Base-by-base conservation (phyloP, 495 filamentous ascomycete species). In the Lasiosphaeria miniovina region DNA sequence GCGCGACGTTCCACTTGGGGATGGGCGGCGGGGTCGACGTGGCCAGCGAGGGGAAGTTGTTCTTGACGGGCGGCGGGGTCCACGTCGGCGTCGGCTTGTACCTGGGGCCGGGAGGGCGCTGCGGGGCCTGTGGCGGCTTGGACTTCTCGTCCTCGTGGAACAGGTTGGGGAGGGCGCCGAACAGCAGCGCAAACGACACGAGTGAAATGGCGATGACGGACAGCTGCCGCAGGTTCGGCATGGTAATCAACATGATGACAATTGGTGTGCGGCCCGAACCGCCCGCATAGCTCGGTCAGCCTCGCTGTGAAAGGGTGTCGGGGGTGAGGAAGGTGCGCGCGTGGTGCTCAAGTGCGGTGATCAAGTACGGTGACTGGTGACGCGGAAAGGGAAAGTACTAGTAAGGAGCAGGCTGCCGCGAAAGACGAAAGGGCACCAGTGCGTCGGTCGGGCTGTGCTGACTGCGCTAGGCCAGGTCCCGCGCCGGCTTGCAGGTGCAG, bases 1-100 rank as follows among this genome's bases (percentile, higher is more conserved):
- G 61, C 0, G 77, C 70, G 12, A 66, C 52, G 46, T 80, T 80
- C 66, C 75, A 78, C 36, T 62, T 15, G 35, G 79, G 75, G 43
- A 82, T 71, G 0, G 75, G 72, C n/a, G 77, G 79, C 10, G 75
- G 69, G 38, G 52, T 48, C 36, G 71, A 70, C 7, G 66, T 65
- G 9, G 68, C 66, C 7, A 76, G 64, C 3, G 70, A 63, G 15
- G 74, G 74, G 57, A 76, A 77, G 32, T 73, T 73, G 49, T 77
- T 74, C 52, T 41, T 52, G 53, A 76, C 55, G 8, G 71, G 70
- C 11, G 73, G 73, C 1, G 72, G 73, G 6, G 55, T 61, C 54
- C 68, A 76, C 17, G 65, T 62, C 9, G 74, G 73, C 0, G 61
- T 50, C n/a, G 73, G 70, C 40, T 71, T 76, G 66, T 71, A 76